Evolutionary conservation across 2,329 filamentous ascomycete species (phyloP).

Genomic region (Xylaria sp.): DNA sequence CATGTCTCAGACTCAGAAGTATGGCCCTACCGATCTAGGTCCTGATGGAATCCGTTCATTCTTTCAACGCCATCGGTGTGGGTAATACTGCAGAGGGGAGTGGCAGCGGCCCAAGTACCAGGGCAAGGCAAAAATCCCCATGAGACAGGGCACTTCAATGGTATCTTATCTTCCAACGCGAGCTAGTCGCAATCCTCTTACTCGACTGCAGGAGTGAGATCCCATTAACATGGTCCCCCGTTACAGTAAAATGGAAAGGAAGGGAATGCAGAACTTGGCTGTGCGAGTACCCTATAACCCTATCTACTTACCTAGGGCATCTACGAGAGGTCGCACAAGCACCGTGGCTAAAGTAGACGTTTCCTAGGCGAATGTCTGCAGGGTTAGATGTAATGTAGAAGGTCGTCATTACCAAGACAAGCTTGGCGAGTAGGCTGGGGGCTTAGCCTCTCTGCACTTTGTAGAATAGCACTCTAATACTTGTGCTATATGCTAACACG

Average conservation of each 20-base stretch:
- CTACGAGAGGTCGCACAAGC: too few species aligned
- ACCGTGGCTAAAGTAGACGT: too few species aligned
- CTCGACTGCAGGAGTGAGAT: background rate
- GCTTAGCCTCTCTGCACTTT: too few species aligned
- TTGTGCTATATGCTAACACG: too few species aligned
- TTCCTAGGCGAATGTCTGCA: too few species aligned
- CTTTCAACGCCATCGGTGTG: slow-evolving; percentile 53
- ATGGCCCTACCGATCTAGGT: slow-evolving; percentile 54
- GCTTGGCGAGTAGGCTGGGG: too few species aligned
- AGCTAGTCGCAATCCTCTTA: slow-evolving; percentile 11
- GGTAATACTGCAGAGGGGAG: slow-evolving; percentile 46
- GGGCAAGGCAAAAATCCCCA: slow-evolving; percentile 4
- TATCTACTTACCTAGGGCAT: too few species aligned
- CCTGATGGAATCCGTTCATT: slow-evolving; percentile 53
- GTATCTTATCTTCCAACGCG: slow-evolving; percentile 14
- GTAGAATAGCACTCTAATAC: too few species aligned
- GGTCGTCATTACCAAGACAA: too few species aligned
- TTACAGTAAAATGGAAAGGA: background rate
- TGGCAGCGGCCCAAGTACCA: slow-evolving; percentile 38
- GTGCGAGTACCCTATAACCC: too few species aligned
- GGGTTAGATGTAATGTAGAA: too few species aligned
- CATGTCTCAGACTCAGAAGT: slow-evolving; percentile 51
- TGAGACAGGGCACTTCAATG: slow-evolving; percentile 35
- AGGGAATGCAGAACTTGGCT: too few species aligned
- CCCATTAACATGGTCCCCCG: background rate